A percentile compares a stretch with the other conserved stretches of the same genome.
Evolutionary conservation across 2,329 filamentous ascomycete genomes (phyloP).

Genomic region (Cercospora zeina): DNA sequence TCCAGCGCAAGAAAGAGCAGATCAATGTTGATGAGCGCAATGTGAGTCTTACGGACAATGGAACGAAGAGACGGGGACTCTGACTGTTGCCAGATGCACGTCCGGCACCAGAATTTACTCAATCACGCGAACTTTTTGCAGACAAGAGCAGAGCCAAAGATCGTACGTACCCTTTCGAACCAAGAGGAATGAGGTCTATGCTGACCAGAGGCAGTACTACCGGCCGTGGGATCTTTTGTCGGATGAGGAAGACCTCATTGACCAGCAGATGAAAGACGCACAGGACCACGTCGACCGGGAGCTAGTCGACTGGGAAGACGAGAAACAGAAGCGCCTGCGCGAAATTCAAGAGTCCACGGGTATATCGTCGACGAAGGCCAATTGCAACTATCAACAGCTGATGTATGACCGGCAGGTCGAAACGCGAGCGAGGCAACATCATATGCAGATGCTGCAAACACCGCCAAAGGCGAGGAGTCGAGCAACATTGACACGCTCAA

Average conservation of each 20-base stretch:
- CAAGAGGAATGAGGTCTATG: background rate
- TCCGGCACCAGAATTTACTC: constrained; percentile 70
- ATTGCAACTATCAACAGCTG: background rate
- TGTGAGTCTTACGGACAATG: constrained; percentile 52
- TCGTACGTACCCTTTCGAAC: constrained; percentile 62
- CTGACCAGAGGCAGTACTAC: constrained; percentile 65
- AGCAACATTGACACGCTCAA: background rate
- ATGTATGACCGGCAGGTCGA: background rate
- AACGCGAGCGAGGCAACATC: background rate
- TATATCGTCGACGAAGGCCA: constrained; percentile 1
- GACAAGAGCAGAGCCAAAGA: constrained; percentile 68
- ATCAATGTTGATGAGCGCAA: constrained; percentile 72
- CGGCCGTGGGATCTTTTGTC: constrained; percentile 74
- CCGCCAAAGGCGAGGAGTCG: constrained; percentile 2
- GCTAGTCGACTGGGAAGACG: constrained; percentile 59
- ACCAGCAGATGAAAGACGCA: constrained; percentile 66
- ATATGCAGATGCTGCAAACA: constrained; percentile 14
- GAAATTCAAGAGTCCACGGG: constrained; percentile 14
- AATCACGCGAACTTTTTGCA: constrained; percentile 70
- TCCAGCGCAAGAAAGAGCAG: constrained; percentile 65
- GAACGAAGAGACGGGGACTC: background rate
- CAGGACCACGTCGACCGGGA: constrained; percentile 67
- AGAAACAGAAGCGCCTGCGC: constrained; percentile 26
- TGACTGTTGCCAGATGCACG: constrained; percentile 64
- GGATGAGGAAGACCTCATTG: constrained; percentile 69